Percentiles rank a stretch among this genome's conserved stretches.
Conservation (phyloP, 2,329 filamentous ascomycete species). For the Aspergillus pseudoviridinutans region DNA sequence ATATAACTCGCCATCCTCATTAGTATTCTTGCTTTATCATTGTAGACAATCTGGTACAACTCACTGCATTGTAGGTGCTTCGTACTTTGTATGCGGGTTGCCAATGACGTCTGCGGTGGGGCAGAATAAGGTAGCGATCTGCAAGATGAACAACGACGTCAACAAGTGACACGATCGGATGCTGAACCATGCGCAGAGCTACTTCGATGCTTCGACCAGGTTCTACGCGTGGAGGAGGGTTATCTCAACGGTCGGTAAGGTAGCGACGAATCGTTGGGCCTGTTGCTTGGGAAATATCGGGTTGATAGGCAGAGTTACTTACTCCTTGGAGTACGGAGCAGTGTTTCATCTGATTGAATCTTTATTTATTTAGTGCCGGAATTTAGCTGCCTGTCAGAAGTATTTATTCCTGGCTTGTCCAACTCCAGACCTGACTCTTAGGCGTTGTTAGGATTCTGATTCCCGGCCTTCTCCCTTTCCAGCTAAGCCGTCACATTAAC, state of each 20-base stretch:
- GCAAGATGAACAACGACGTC: neutral
- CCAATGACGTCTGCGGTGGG: neutral
- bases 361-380: neutral
- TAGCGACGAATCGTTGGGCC: neutral
- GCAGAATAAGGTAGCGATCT: neutral
- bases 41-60: neutral
- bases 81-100: too few species aligned
- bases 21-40: neutral
- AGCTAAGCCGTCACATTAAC: neutral
- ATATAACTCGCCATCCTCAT: neutral
- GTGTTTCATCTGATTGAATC: neutral
- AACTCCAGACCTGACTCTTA: neutral
- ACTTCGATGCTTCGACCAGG: neutral
- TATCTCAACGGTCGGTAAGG: neutral
- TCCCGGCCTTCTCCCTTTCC: neutral
- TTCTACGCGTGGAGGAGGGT: neutral
- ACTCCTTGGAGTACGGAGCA: neutral
- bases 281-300: neutral
- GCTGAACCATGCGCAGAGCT: neutral
- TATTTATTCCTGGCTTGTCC: neutral
- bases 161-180: neutral
- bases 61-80: too few species aligned
- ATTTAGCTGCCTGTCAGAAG: neutral
- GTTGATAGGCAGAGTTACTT: neutral
- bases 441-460: neutral